Percentiles rank a stretch among this genome's conserved stretches.
These are phyloP conservation scores for Coccomyxa sp. DNA, from an alignment of 139 green algal genomes.

Conservation along the genomic window DNA sequence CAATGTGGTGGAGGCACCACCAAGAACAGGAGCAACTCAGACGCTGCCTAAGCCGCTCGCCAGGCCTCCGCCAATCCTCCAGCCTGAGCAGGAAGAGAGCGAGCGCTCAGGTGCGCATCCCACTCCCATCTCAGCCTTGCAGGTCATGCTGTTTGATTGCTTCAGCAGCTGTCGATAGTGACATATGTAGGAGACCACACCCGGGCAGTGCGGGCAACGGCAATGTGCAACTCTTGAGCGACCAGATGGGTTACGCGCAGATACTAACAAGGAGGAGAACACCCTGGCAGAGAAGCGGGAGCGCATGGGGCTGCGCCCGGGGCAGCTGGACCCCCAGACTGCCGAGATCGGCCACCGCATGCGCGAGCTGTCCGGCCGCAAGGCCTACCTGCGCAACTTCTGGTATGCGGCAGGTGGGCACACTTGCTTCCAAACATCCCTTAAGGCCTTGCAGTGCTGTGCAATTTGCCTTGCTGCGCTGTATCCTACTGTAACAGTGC, in stretches of 20 bases:
- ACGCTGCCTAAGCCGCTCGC: too few species aligned
- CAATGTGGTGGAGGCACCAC: too few species aligned
- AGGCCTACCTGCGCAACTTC: conserved; percentile 65
- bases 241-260: background rate
- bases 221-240: background rate
- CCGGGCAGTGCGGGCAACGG: background rate
- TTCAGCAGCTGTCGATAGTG: too few species aligned
- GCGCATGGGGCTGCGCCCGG: conserved; percentile 30
- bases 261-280: background rate
- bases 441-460: too few species aligned
- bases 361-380: conserved; percentile 53
- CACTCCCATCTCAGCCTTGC: background rate
- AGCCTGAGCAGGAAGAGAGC: too few species aligned
- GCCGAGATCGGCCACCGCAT: conserved; percentile 27
- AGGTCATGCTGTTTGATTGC: background rate
- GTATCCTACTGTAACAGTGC: too few species aligned
- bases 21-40: too few species aligned
- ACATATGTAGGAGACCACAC: background rate
- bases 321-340: conserved; percentile 30
- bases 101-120: too few species aligned
- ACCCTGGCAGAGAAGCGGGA: conserved; percentile 5
- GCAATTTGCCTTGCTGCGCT: too few species aligned
- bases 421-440: too few species aligned
- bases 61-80: too few species aligned
- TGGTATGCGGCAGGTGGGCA: conserved; percentile 61